Evolutionary conservation across 495 filamentous ascomycete species (phyloP), one percentile per base, ranked within the genome.

Genomic region (Neurospora sp.): DNA sequence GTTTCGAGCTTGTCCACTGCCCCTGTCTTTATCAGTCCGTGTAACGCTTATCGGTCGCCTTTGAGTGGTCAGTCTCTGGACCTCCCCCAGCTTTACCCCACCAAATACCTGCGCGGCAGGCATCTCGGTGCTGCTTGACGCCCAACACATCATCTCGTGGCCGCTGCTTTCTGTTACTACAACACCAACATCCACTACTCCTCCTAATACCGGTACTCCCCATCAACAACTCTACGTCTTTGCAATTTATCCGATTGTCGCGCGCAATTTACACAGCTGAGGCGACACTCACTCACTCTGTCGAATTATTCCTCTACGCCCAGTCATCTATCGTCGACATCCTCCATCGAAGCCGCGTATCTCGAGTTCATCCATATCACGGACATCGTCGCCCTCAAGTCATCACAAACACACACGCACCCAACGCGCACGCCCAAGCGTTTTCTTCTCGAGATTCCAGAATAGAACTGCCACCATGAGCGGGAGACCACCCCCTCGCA

Each of bases 401-500:
- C 20, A 53, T 20, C 68, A 42, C 35, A 27, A 31, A 16, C 65
- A 18, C 5, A 20, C 10, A 10, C 44, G 40, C 41, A 75, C 20
- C 14, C 44, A 11, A 69, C 27, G 48, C 77, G 69, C 72, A 74
- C 72, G 9, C 69, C 73, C 41, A 70, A 9, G 44, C 44, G n/a
- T 48, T 48, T 11, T 37, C 22, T 27, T 65, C 27, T 35, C 27
- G 27, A 31, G 27, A 3, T 31, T 31, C 27, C 27, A 31, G 27
- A 31, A 31, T 31, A 31, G 4, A 14, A 12, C 44, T 18, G 14
- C 40, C 75, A 77, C 59, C 69, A 80, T 78, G 76, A 77, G 71
- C 76, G 53, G 27, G 6, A 74, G 71, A 70, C 71, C 76, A 69
- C 82, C 77, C 16, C 82, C 80, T 35, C 78, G 77, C 75, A 83